Evolutionary conservation across 1,284 basidiomycete genomes (phyloP), one percentile per base, ranked within the genome.

Genomic region (Puccinia coronata): DNA sequence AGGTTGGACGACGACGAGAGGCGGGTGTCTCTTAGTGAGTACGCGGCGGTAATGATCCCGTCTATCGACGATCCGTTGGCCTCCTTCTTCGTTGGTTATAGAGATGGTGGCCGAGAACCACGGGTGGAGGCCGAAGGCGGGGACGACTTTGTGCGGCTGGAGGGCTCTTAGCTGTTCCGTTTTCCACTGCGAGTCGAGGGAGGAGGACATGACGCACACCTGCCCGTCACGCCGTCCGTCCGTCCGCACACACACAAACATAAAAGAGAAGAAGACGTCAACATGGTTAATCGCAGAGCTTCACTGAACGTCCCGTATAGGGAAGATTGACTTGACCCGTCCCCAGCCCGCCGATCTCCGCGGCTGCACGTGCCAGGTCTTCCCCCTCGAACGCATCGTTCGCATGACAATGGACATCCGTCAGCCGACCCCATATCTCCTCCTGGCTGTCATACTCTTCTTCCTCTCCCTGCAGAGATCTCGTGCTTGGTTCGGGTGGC

Each of bases 341-440:
- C 67, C 90, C 88, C 1, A 86, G 49, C 3, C 20, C 6, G 8
- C 49, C 41, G 57, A 76, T 65, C 43, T 47, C 23, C 0, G 12
- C 6, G 2, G 59, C 59, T 16, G 57, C 53, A n/a, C 41, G 55
- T 12, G 11, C 25, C 41, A 36, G 20, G 28, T 76, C 25, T 2
- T 1, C 16, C 14, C 57, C 73, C 18, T 49, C 86, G 16, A 90
- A 89, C 84, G 92, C 92, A 53, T 84, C 83, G 18, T 92, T 93
- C 14, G 92, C 92, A 87, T 94, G 92, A 86, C 92, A 93, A 83
- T 94, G 92, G 1, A 90, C 92, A 84, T 94, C 92, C 82, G 91
- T 88, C 82, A 93, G 85, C 84, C 92, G 92, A n/a, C n/a, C n/a
- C n/a, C n/a, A n/a, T n/a, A n/a, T n/a, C n/a, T n/a, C n/a, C n/a